Conservation (phyloP, 345 rosid species). For the Syzygium grande region DNA sequence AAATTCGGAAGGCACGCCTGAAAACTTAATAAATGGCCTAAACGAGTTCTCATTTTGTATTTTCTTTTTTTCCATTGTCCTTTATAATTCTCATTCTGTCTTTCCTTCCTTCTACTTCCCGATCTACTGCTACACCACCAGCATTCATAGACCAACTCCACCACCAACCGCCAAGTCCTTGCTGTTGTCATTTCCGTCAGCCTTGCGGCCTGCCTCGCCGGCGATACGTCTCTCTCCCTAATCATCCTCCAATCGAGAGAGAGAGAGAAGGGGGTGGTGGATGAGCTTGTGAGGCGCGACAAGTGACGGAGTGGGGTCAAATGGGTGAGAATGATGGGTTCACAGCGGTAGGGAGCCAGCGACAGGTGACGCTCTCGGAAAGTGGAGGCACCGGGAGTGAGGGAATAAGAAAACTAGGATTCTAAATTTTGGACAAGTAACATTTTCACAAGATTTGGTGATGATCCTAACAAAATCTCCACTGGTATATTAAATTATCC, state of each 20-base stretch:
- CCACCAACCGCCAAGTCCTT: neutral
- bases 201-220: neutral
- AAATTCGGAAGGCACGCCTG: neutral
- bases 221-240: too few species aligned
- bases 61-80: neutral
- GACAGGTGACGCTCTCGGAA: neutral
- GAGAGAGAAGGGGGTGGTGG: too few species aligned
- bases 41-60: neutral
- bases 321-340: neutral
- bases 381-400: neutral
- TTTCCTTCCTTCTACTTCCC: neutral
- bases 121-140: neutral
- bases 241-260: too few species aligned
- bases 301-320: neutral
- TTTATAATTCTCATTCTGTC: neutral
- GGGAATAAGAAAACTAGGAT: neutral
- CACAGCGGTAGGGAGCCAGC: neutral
- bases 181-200: accelerated
- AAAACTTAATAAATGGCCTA: neutral
- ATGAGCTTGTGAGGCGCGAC: neutral
- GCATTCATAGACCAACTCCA: neutral
- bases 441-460: neutral
- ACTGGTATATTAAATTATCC: too few species aligned
- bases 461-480: neutral
- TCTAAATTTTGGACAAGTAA: neutral